Evolutionary conservation across 1,284 basidiomycete species (phyloP).

Genomic region (Heterobasidion occidentale): DNA sequence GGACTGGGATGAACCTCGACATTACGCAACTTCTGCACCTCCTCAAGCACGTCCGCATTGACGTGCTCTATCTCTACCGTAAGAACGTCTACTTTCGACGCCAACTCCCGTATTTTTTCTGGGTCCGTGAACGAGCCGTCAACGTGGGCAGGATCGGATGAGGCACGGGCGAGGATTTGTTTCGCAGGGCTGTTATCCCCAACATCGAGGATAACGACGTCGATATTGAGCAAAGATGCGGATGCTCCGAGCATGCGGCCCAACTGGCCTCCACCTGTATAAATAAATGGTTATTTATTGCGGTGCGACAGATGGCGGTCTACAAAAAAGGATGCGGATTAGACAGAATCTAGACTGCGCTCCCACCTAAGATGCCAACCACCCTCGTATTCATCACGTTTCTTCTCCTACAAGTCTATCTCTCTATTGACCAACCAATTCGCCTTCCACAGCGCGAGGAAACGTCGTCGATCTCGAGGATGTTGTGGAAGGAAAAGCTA

Average conservation of each 20-base stretch:
- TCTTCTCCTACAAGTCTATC: too few relatives aligned
- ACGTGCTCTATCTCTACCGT: constrained; percentile 99
- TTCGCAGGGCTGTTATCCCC: constrained; percentile 84
- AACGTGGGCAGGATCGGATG: constrained; percentile 54
- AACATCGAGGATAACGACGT: constrained; percentile 84
- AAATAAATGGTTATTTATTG: constrained; percentile 4
- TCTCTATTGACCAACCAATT: too few relatives aligned
- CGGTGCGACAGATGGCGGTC: not conserved
- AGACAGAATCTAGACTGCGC: constrained; percentile 29
- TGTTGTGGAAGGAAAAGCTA: too few relatives aligned
- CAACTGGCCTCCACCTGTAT: constrained; percentile 88
- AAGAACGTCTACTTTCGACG: constrained; percentile 77
- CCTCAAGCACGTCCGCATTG: constrained; percentile 70
- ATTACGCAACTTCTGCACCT: constrained; percentile 44
- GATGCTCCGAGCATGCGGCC: constrained; percentile 96
- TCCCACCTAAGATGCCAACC: constrained; percentile 60
- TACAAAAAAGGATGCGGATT: not conserved
- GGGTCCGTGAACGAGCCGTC: constrained; percentile 89
- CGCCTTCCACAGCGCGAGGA: too few relatives aligned
- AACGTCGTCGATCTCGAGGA: too few relatives aligned
- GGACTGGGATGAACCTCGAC: constrained; percentile 83
- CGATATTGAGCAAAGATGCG: constrained; percentile 83
- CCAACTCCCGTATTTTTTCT: constrained; percentile 76
- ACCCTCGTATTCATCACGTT: constrained; percentile 40
- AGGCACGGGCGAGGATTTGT: constrained; percentile 65